A percentile compares a stretch with the other conserved stretches of the same genome.
Conservation (phyloP, 305 asterid species). For the Fraxinus nigra region DNA sequence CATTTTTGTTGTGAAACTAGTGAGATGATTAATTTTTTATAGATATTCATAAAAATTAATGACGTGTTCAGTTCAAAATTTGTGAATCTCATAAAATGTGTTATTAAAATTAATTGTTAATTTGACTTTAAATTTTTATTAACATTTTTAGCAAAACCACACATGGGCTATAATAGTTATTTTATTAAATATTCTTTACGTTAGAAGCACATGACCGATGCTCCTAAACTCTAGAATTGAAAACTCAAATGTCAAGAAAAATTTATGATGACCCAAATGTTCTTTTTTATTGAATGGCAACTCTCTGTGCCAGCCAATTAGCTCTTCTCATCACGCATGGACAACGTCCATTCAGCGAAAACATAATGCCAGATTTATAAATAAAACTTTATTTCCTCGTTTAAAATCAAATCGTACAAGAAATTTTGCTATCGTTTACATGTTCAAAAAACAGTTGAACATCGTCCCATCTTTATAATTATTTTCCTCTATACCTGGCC, state of each 20-base stretch:
- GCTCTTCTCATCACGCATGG: background rate
- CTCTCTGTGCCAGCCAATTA: background rate
- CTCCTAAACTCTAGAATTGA: background rate
- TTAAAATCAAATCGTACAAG: background rate
- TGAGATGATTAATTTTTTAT: background rate
- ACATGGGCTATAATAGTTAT: background rate
- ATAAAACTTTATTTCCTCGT: background rate
- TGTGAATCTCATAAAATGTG: too few species aligned
- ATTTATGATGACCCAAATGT: background rate
- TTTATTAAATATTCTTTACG: background rate
- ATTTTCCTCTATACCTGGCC: background rate
- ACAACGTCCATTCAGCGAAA: background rate
- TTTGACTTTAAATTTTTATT: too few species aligned
- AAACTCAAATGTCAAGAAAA: background rate
- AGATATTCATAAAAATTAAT: background rate
- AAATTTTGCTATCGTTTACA: background rate
- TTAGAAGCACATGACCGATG: background rate
- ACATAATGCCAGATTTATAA: background rate
- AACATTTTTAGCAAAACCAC: too few species aligned
- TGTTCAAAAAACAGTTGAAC: background rate
- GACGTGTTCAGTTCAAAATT: background rate
- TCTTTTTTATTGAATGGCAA: background rate
- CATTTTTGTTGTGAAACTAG: background rate
- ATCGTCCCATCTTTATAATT: background rate
- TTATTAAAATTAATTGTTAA: background rate